phyloP scores from a whole-genome alignment of 768 basidiomycete genomes.

The Sarcodon sp. region DNA sequence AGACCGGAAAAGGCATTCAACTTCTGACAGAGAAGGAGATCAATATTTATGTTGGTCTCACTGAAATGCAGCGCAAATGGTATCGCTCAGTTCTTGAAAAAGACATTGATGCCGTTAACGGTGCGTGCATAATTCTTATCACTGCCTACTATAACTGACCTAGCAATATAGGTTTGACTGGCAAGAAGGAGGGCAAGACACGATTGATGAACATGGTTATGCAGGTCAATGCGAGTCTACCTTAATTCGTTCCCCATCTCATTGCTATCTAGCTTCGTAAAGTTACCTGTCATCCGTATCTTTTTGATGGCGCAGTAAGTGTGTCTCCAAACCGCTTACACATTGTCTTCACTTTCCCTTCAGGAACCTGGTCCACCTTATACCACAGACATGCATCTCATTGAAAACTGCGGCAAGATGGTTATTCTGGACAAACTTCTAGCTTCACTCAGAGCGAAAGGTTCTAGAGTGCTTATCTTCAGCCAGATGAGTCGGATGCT shows the following conservation, averaged over 20 bases:
- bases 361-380: slow-evolving; percentile 97
- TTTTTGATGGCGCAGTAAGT: slow-evolving; percentile 82
- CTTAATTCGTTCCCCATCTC: not conserved
- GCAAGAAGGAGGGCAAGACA: slow-evolving; percentile 98
- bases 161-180: slow-evolving; percentile 54
- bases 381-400: slow-evolving; percentile 93
- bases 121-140: slow-evolving; percentile 22
- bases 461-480: slow-evolving; percentile 94
- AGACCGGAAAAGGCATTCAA: not conserved
- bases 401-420: slow-evolving; percentile 96
- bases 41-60: slow-evolving; percentile 94
- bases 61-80: slow-evolving; percentile 98
- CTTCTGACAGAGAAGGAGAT: slow-evolving; percentile 78
- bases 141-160: not conserved
- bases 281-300: slow-evolving; percentile 84
- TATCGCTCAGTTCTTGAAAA: slow-evolving; percentile 93
- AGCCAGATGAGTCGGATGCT: slow-evolving; percentile 99
- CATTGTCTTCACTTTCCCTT: not conserved
- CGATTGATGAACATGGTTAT: slow-evolving; percentile 98
- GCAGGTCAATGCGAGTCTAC: slow-evolving; percentile 49
- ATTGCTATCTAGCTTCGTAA: slow-evolving; percentile 43
- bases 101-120: slow-evolving; percentile 98
- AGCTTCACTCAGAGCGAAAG: slow-evolving; percentile 76
- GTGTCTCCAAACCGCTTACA: not conserved
- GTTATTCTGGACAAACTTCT: slow-evolving; percentile 92